Base-by-base conservation (phyloP, 176 grass and related monocot genomes). In the Urochloa ruziziensis region DNA sequence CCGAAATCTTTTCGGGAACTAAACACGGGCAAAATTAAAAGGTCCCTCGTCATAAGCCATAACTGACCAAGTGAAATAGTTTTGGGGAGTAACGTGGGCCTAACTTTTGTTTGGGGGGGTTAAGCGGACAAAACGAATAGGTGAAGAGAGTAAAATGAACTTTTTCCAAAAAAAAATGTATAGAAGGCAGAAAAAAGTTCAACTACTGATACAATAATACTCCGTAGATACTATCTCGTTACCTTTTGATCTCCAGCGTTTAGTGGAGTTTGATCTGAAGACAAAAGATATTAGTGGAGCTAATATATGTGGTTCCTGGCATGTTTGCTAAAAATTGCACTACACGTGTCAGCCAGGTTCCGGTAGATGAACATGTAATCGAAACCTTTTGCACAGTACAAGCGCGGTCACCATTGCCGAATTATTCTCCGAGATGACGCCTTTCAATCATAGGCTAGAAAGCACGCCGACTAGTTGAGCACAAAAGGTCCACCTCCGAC, bases 201-300 rank as follows among this genome's bases (percentile, higher is more conserved):
- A n/a, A n/a, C n/a, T n/a, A n/a, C n/a, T n/a, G 24, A 75, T 60
- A 73, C 75, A 74, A 67, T 84, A 89, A 84, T 72, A 78, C 21
- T n/a, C n/a, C n/a, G n/a, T n/a, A 40, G 8, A 40, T 40, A 71
- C n/a, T 88, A 66, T 73, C 18, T 80, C 24, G 40, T 42, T 5
- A 75, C 52, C 82, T 80, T 89, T 70, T 49, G 34, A 76, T 75
- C 76, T 28, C 33, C 40, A 24, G 25, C 69, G 49, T 61, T 61
- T 30, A 85, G 87, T 89, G 81, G 75, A 68, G 59, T 75, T 74
- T 60, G 87, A 89, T 89, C 65, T 27, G n/a, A 89, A 5, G 67
- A 74, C 59, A 30, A 74, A 84, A 49, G 2, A 84, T 47, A 79
- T 24, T 35, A 79, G 81, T 80, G 75, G 82, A 28, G 77, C 40